Evolutionary conservation across 164 flowering plant genomes (phyloP), one percentile per base, ranked within the genome.

Genomic region (Vitis labrusca): DNA sequence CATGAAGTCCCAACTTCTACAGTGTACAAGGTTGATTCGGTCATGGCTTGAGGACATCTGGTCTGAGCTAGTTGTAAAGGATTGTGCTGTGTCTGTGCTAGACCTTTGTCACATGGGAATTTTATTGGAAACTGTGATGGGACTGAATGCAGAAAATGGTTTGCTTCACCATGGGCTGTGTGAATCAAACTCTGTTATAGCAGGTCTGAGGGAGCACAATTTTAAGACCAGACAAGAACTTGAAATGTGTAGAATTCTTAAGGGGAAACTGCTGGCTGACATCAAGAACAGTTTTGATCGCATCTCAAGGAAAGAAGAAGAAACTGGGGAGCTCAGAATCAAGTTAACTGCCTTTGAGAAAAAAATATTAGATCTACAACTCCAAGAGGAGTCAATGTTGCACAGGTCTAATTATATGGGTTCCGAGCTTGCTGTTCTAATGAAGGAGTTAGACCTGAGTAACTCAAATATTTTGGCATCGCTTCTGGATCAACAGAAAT

Each of bases 81-180:
- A 91, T 69, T 89, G 92, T 81, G 92, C 92, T 55, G 60, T 93
- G 44, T 91, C 98, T 50, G 91, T 89, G 48, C 70, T 95, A 59
- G 97, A 91, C 79, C 87, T 90, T 10, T 95, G 99, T 74, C 97
- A 95, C 78, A 86, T 87, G 82, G 98, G 97, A 27, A 80, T 90
- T 72, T 66, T 95, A 64, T 74, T 90, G 84, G 98, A 95, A 82
- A 80, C 91, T 15, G 91, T 83, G 16, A 87, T 82, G 49, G 90
- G 97, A 37, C 64, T 90, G 71, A 90, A 95, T 82, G 92, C 88
- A 63, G 98, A 95, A 76, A 95, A 93, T 74, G 85, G 97, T 53
- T 81, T 90, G 69, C 94, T 95, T 74, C 86, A 87, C 55, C 90
- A 85, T 80, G 97, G 93, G 10, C 74, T 91, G 51, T 71, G 82